Conservation (phyloP, 208 protist genomes). For the Porcisia deanei region DNA sequence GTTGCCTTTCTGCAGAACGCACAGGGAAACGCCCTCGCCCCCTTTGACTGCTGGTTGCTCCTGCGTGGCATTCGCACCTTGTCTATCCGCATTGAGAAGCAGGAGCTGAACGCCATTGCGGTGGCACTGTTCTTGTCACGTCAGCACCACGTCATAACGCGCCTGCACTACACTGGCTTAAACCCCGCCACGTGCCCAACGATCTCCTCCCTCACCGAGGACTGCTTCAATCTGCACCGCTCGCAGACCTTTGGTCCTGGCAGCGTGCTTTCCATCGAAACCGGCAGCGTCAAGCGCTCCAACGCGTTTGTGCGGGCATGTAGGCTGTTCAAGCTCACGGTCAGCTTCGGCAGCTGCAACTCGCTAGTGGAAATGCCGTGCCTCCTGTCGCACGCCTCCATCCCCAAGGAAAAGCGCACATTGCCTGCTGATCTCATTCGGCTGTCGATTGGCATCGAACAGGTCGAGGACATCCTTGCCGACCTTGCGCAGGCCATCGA, state of each 20-base stretch:
- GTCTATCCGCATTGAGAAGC: constrained; percentile 90
- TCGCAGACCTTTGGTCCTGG: constrained; percentile 59
- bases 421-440: constrained; percentile 89
- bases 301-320: constrained; percentile 78
- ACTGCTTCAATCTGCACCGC: constrained; percentile 76
- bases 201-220: constrained; percentile 64
- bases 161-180: constrained; percentile 92
- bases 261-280: constrained; percentile 78
- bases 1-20: constrained; percentile 94
- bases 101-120: constrained; percentile 89
- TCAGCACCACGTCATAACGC: constrained; percentile 69
- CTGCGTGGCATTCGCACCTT: constrained; percentile 96
- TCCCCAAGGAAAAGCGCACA: constrained; percentile 89
- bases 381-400: constrained; percentile 95
- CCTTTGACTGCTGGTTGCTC: constrained; percentile 96
- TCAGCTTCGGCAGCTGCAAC: constrained; percentile 95
- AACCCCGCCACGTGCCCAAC: constrained; percentile 69
- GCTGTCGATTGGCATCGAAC: constrained; percentile 94
- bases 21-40: constrained; percentile 86
- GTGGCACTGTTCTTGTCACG: constrained; percentile 76
- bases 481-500: constrained; percentile 87
- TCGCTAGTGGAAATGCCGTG: constrained; percentile 92
- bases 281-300: constrained; percentile 57
- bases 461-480: constrained; percentile 90
- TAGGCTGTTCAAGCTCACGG: constrained; percentile 93